Percentiles rank a stretch among this genome's conserved stretches.
Evolutionary conservation across 805 yeast species (phyloP).

Genomic region (Phaffomyces thermotolerans): DNA sequence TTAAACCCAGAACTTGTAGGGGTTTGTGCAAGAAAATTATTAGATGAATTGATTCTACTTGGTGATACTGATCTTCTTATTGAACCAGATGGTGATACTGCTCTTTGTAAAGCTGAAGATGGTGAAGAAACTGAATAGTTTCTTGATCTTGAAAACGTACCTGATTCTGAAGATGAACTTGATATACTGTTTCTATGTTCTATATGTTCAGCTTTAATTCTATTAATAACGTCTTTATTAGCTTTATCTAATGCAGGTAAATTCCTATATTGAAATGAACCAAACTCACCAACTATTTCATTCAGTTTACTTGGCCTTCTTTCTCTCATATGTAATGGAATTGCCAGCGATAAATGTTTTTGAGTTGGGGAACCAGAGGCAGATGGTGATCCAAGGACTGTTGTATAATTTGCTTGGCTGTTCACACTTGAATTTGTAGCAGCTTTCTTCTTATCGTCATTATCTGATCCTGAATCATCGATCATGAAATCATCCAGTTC

Average conservation of each 20-base stretch:
- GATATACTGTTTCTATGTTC: slow-evolving; percentile 32
- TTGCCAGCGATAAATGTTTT: slow-evolving; percentile 37
- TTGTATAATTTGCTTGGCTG: slow-evolving; percentile 14
- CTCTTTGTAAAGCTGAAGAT: slow-evolving; percentile 35
- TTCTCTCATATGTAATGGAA: slow-evolving; percentile 55
- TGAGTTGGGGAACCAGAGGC: slow-evolving; percentile 27
- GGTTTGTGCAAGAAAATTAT: slow-evolving; percentile 11
- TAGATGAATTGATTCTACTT: slow-evolving; percentile 17
- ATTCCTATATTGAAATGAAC: slow-evolving; percentile 86
- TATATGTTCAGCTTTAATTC: slow-evolving; percentile 77
- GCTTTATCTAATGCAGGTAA: slow-evolving; percentile 87
- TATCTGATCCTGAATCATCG: slow-evolving; percentile 27
- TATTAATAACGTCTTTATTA: slow-evolving; percentile 83
- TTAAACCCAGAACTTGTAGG: slow-evolving; percentile 14
- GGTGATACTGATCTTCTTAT: slow-evolving; percentile 29
- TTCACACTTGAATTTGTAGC: background rate
- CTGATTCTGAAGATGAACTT: slow-evolving; percentile 30
- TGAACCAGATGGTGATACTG: slow-evolving; percentile 35
- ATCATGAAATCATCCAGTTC: slow-evolving; percentile 53
- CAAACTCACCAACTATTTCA: slow-evolving; percentile 67
- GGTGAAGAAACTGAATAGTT: slow-evolving; percentile 26
- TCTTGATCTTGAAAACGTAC: slow-evolving; percentile 19
- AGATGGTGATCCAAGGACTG: slow-evolving; percentile 24
- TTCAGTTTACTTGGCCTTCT: slow-evolving; percentile 67
- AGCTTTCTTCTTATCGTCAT: slow-evolving; percentile 18